Percentiles rank a stretch among this genome's conserved stretches.
phyloP scores from a whole-genome alignment of 2,329 filamentous ascomycete genomes.

The Apiospora aurea region DNA sequence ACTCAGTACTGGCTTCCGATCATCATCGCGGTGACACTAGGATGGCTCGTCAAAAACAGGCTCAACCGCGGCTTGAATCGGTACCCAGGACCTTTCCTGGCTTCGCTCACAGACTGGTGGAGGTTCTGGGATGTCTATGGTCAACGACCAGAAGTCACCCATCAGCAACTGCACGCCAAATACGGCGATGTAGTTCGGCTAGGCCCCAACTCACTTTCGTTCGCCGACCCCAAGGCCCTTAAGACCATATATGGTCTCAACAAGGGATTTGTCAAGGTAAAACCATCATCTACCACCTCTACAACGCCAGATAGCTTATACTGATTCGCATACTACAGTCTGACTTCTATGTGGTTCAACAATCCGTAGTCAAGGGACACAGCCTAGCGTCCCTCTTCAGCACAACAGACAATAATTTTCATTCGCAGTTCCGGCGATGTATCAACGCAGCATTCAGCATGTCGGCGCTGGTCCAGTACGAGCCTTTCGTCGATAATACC shows the following conservation, averaged over 20 bases:
- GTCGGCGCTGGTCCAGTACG: conserved; percentile 78
- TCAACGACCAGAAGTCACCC: conserved; percentile 70
- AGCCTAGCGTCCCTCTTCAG: conserved; percentile 77
- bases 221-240: conserved; percentile 75
- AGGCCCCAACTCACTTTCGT: conserved; percentile 77
- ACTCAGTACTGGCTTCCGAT: conserved; percentile 53
- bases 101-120: conserved; percentile 76
- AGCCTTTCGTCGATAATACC: conserved; percentile 80
- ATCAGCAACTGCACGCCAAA: conserved; percentile 71
- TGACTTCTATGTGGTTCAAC: conserved; percentile 82
- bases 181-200: conserved; percentile 78
- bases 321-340: conserved; percentile 57
- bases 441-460: conserved; percentile 82
- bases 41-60: conserved; percentile 56
- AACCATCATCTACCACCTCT: neutral
- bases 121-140: conserved; percentile 73
- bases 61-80: conserved; percentile 67
- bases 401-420: conserved; percentile 77
- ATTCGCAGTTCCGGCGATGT: conserved; percentile 75
- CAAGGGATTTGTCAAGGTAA: conserved; percentile 80
- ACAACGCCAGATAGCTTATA: neutral
- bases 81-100: conserved; percentile 76
- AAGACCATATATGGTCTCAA: conserved; percentile 83
- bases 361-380: conserved; percentile 73
- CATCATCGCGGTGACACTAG: conserved; percentile 41